Evolutionary conservation across 2,329 filamentous ascomycete genomes (phyloP), one percentile per base, ranked within the genome.

Genomic region (Aspergillus hiratsukae): DNA sequence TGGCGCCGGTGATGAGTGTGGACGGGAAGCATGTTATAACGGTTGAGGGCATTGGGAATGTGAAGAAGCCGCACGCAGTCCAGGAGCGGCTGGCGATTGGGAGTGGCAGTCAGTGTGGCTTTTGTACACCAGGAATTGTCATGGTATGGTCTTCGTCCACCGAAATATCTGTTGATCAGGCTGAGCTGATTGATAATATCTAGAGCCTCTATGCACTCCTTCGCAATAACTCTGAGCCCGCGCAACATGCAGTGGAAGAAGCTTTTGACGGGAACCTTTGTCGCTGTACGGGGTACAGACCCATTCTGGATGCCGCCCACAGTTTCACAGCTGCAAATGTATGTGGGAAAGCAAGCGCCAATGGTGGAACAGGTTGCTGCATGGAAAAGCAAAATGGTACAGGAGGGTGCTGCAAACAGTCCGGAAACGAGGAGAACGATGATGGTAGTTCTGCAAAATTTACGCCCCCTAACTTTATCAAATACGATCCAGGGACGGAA

Each of bases 21-120:
- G 94, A 97, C 72, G 94, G 94, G 48, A 99, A 99, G 73, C 94
- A 99, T 82, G 91, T 97, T 68, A 92, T 99, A 70, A 99, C 94
- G 3, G 87, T 99, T 43, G 94, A 99, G 75, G 94, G 94, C 6
- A 97, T 99, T 66, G 94, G 94, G 10, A 90, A 88, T 71, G 87
- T 90, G 28, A 88, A 94, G 72, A 85, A 82, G 45, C 94, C 94
- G 4, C 94, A 99, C 77, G 90, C 93, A 1, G 81, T 88, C 3
- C 94, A 97, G 72, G 91, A 97, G 76, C 84, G 94, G 49, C 89
- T 99, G 66, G 93, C 94, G 19, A 89, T 89, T 74, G 85, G 88
- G 31, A 94, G 96, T 76, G 94, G 94, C 50, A 96, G 90, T 64
- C 93, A 99, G 73, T 99, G 87, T 72, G 87, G 92, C 1, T 99